A percentile compares a stretch with the other conserved stretches of the same genome.
Conservation (phyloP, 2,329 filamentous ascomycete species). For the Pestalotiopsis fici region DNA sequence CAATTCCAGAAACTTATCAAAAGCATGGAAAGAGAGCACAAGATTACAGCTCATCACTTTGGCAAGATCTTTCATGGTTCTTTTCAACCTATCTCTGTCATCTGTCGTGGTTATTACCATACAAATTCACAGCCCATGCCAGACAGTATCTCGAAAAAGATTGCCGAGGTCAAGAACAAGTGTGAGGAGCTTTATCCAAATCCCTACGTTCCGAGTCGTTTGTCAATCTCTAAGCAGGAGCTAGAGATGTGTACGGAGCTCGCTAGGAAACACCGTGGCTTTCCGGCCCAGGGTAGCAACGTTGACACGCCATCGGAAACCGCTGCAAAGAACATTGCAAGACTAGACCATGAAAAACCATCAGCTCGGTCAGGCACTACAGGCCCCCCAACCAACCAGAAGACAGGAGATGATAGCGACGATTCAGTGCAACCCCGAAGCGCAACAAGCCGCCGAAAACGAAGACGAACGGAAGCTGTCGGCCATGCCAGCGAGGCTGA, state of each 20-base stretch:
- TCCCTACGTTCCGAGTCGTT: slow-evolving; percentile 9
- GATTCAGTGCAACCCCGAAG: not conserved
- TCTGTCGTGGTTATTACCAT: not conserved
- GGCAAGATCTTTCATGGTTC: not conserved
- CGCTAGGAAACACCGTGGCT: not conserved
- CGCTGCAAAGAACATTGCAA: not conserved
- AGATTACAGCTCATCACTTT: slow-evolving; percentile 4
- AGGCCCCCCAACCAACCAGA: not conserved
- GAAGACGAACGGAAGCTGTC: not conserved
- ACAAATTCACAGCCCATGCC: not conserved
- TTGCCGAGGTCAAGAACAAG: slow-evolving; percentile 9
- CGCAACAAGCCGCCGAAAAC: not conserved
- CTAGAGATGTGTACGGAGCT: not conserved
- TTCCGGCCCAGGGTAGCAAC: not conserved
- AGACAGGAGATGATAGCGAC: not conserved
- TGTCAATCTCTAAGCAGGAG: not conserved
- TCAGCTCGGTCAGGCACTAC: not conserved
- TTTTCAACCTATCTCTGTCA: slow-evolving; percentile 5
- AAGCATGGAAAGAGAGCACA: slow-evolving; percentile 18
- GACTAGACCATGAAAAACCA: not conserved
- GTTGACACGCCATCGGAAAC: too few relatives aligned
- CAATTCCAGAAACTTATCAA: slow-evolving; percentile 25
- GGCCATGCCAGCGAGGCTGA: not conserved
- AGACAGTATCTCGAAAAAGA: not conserved
- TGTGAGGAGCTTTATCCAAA: slow-evolving; percentile 10